phyloP scores from a whole-genome alignment of 2,329 filamentous ascomycete species.

The Orbilia brochopaga region DNA sequence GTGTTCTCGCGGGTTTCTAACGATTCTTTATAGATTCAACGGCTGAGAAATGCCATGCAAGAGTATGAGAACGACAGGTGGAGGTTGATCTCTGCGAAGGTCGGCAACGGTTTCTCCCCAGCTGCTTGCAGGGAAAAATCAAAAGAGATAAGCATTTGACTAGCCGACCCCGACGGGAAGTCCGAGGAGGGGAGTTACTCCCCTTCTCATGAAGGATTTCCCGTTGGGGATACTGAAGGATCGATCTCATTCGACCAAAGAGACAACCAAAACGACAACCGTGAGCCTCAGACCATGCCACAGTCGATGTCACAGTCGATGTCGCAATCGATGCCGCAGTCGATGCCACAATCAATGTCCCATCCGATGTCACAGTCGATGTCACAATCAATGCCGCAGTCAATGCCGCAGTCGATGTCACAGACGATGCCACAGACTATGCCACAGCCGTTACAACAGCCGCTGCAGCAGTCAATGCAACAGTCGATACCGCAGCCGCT shows the following conservation, averaged over 20 bases:
- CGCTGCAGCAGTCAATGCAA: constrained; percentile 2
- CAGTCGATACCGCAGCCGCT: not conserved
- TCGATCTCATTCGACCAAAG: constrained; percentile 51
- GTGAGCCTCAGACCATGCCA: constrained; percentile 39
- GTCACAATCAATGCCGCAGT: constrained; percentile 15
- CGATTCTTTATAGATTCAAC: constrained; percentile 68
- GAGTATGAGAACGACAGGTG: constrained; percentile 92
- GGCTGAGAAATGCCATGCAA: constrained; percentile 75
- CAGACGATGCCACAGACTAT: constrained; percentile 11
- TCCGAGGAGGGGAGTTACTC: constrained; percentile 52
- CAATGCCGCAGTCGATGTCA: constrained; percentile 8
- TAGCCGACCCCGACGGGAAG: constrained; percentile 51
- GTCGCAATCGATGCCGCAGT: constrained; percentile 11
- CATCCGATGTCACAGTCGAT: constrained; percentile 10
- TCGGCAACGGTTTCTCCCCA: constrained; percentile 87
- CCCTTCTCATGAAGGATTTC: constrained; percentile 52
- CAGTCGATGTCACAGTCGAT: constrained; percentile 23
- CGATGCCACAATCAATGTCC: constrained; percentile 5
- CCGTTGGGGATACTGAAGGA: constrained; percentile 49
- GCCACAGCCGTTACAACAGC: constrained; percentile 5
- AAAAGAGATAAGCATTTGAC: constrained; percentile 63
- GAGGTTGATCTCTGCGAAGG: constrained; percentile 88
- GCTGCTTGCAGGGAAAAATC: constrained; percentile 84
- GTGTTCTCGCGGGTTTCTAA: not conserved
- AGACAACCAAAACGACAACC: constrained; percentile 48